Evolutionary conservation across 2,329 filamentous ascomycete genomes (phyloP), one percentile per base, ranked within the genome.

Genomic region (Blumeria graminis): DNA sequence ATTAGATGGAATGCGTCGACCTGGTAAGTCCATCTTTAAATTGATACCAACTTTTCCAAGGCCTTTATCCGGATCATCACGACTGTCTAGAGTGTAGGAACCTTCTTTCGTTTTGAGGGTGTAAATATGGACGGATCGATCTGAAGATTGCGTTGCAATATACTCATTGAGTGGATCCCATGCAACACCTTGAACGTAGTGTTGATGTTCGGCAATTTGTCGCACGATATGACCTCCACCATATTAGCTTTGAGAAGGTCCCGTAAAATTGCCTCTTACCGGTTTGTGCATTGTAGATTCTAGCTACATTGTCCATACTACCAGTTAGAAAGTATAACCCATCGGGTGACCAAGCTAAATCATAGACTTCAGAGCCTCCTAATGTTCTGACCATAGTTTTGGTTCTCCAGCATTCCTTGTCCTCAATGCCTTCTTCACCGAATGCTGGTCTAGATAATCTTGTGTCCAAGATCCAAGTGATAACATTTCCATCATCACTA

Each of bases 161-260:
- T 89, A 98, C 71, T 98, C 92, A 70, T 96, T 96, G 57, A 95
- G 71, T 28, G 92, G 93, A 71, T 98, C 93, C 93, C 92, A 98
- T 4, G 92, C 85, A 7, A 98, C 93, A 52, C 92, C 92, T 70
- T 98, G 92, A 16, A 98, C 92, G 68, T 95, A 98, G 69, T 98
- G 92, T 65, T 87, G 94, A 70, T 96, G 90, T 68, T 96, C 90
- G 55, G 90, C 90, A 61, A 96, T 94, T 68, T 95, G 90, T 58
- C 90, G 83, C 58, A 95, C 84, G 61, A 89, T 68, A 35, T 74
- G 73, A 58, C 76, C 76, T 74, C 59, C n/a, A 11, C 10, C 18
- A 28, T 38, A 28, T 66, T 57, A 64, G 61, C 22, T 5, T 22
- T 18, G 7, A 16, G 11, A 0, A 14, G 11, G 1, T 34, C 28